Conservation (phyloP, 73 alveolate genomes). For the Symbiodinium natans region DNA sequence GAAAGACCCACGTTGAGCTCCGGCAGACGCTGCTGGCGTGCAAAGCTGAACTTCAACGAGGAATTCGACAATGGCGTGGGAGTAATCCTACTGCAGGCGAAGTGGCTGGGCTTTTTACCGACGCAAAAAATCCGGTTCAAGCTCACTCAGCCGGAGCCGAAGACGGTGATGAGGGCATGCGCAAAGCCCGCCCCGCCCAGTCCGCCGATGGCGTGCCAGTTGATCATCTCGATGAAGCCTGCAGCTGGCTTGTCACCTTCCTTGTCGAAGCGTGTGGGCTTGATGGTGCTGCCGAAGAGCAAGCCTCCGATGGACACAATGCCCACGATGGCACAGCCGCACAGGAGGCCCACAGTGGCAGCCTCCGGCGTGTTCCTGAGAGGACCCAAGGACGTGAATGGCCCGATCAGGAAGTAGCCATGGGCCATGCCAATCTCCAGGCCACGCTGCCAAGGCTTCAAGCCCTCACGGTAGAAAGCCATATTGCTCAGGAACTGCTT, state of each 20-base stretch:
- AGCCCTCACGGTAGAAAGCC: conserved; percentile 65
- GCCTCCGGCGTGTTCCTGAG: conserved; percentile 75
- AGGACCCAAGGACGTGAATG: conserved; percentile 71
- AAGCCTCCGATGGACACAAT: conserved; percentile 67
- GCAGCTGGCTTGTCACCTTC: conserved; percentile 57
- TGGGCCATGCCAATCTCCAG: conserved; percentile 91
- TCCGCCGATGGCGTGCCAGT: conserved; percentile 69
- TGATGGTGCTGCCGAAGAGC: conserved; percentile 75
- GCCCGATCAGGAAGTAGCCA: conserved; percentile 75
- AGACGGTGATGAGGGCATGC: conserved; percentile 37
- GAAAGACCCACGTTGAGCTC: too few relatives aligned
- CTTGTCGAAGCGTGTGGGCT: conserved; percentile 85
- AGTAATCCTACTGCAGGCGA: too few relatives aligned
- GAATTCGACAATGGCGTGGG: too few relatives aligned
- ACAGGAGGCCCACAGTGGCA: conserved; percentile 57
- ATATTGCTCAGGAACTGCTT: conserved; percentile 38
- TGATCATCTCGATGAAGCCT: conserved; percentile 80
- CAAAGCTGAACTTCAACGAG: too few relatives aligned
- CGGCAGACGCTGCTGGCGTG: too few relatives aligned
- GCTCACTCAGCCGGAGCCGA: neutral
- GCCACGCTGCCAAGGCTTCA: conserved; percentile 52
- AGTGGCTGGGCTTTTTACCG: too few relatives aligned
- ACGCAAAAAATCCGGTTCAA: too few relatives aligned
- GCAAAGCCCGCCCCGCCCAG: conserved; percentile 90
- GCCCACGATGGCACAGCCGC: conserved; percentile 48